Evolutionary conservation across 2,329 filamentous ascomycete species (phyloP).

Genomic region (Ascochyta clinopodiicola): DNA sequence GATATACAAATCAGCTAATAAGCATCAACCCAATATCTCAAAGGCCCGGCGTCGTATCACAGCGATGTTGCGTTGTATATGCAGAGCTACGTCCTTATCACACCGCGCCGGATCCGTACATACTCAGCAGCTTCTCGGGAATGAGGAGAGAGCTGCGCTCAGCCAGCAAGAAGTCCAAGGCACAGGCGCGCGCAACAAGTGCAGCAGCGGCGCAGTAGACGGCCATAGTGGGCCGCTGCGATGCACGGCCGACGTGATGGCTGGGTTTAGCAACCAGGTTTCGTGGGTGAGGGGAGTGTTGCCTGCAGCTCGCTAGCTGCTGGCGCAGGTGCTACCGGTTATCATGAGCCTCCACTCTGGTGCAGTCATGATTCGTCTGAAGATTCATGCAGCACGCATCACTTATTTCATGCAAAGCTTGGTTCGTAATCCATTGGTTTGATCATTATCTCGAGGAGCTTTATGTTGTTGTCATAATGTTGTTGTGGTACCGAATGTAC

Average conservation of each 20-base stretch:
- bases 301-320: conserved; percentile 11
- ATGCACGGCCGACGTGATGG: conserved; percentile 3
- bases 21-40: background rate
- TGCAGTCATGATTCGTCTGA: background rate
- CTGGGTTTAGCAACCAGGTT: background rate
- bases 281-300: conserved; percentile 7
- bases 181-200: background rate
- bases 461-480: background rate
- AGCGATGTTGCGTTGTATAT: conserved; percentile 9
- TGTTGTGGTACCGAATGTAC: background rate
- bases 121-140: conserved; percentile 4
- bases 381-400: background rate
- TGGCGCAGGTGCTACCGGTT: background rate
- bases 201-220: conserved; percentile 5
- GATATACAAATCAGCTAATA: conserved; percentile 6
- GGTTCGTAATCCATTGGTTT: background rate
- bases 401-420: background rate
- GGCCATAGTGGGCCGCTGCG: conserved; percentile 2
- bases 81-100: background rate
- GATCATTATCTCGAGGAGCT: background rate
- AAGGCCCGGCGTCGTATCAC: background rate
- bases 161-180: background rate
- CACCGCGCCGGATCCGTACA: conserved; percentile 10
- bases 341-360: background rate
- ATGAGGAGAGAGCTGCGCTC: conserved; percentile 16